Evolutionary conservation across 2,329 filamentous ascomycete species (phyloP).

Genomic region (Talaromyces verruculosus): DNA sequence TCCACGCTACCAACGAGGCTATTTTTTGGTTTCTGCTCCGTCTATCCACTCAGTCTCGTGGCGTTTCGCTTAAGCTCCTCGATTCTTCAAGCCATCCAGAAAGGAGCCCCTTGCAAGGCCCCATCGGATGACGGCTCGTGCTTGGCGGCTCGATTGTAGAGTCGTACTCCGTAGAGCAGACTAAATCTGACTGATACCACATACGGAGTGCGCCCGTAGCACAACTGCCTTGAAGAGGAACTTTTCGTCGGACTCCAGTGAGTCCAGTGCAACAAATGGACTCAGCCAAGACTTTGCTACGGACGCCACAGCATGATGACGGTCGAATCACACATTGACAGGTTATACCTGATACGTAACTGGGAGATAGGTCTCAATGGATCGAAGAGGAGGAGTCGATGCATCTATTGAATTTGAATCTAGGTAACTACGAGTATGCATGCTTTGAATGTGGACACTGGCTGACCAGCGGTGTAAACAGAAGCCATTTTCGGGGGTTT

Average conservation of each 20-base stretch:
- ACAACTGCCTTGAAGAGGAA: background rate
- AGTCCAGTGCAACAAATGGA: slow-evolving; percentile 4
- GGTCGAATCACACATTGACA: background rate
- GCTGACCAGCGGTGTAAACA: background rate
- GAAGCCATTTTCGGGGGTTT: background rate
- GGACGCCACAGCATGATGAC: background rate
- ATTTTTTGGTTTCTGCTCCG: background rate
- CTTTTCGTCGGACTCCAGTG: slow-evolving; percentile 4
- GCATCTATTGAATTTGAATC: background rate
- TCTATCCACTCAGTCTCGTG: background rate
- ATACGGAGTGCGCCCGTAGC: background rate
- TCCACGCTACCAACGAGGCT: background rate
- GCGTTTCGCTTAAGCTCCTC: background rate
- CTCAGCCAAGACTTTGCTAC: slow-evolving; percentile 4
- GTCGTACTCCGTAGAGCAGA: background rate
- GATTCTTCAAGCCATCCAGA: background rate
- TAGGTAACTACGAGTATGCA: background rate
- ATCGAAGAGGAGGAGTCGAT: background rate
- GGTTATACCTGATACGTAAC: background rate
- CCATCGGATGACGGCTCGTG: background rate
- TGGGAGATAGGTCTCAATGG: background rate
- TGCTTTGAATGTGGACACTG: background rate
- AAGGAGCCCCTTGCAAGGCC: background rate
- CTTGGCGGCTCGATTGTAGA: background rate
- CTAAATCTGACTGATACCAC: slow-evolving; percentile 4